phyloP scores from a whole-genome alignment of 2,329 filamentous ascomycete species.

The Aspergillus sp. region DNA sequence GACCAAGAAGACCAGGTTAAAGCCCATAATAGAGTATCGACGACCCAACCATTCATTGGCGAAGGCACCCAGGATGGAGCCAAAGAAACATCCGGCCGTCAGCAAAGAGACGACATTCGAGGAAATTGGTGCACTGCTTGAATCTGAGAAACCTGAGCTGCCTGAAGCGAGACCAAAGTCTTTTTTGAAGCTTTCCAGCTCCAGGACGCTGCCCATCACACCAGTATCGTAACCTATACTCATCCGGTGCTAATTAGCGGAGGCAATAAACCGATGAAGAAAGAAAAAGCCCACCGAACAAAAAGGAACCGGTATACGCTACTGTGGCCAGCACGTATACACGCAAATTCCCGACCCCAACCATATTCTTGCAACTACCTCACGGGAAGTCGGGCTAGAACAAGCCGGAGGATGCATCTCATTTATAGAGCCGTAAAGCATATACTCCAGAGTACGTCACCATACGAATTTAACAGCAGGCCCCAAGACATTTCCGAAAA shows the following conservation, averaged over 20 bases:
- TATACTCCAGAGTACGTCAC: no score
- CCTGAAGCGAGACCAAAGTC: slow-evolving; percentile 31
- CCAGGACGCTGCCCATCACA: slow-evolving; percentile 36
- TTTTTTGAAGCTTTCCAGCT: slow-evolving; percentile 32
- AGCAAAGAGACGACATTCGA: slow-evolving; percentile 33
- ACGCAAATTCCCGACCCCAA: slow-evolving; percentile 35
- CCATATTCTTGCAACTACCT: neutral
- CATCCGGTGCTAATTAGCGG: no score
- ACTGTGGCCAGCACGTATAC: slow-evolving; percentile 38
- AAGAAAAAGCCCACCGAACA: slow-evolving; percentile 29
- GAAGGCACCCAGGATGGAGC: slow-evolving; percentile 28
- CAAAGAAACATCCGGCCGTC: slow-evolving; percentile 34
- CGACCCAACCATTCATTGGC: slow-evolving; percentile 31
- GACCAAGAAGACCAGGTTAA: slow-evolving; percentile 25
- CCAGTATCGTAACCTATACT: slow-evolving; percentile 35
- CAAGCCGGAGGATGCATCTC: neutral
- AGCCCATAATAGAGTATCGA: slow-evolving; percentile 29
- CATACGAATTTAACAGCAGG: no score
- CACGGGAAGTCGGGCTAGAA: neutral
- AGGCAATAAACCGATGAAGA: neutral
- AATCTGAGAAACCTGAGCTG: slow-evolving; percentile 22
- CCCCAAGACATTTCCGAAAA: neutral
- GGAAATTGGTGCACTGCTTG: slow-evolving; percentile 28
- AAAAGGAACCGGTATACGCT: slow-evolving; percentile 37
- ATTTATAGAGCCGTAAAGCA: neutral